phyloP scores from a whole-genome alignment of 2,329 filamentous ascomycete genomes.

The Domatiomyces catenatus region DNA sequence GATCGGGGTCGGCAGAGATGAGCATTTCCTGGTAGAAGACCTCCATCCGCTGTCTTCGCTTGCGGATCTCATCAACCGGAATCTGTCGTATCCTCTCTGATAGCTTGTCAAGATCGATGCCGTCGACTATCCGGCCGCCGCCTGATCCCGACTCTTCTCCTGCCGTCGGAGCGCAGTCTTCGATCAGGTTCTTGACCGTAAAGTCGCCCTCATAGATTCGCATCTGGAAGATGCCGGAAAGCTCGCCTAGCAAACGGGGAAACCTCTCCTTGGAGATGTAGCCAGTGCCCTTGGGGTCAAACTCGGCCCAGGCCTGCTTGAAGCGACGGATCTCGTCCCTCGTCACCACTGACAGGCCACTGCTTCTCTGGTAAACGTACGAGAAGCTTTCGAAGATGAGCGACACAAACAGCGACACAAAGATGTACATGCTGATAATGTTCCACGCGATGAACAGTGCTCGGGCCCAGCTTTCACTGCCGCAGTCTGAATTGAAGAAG shows the following conservation, averaged over 20 bases:
- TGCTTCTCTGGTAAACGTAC: conserved; percentile 95
- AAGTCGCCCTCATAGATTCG: conserved; percentile 86
- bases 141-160: conserved; percentile 30
- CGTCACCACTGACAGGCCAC: conserved; percentile 76
- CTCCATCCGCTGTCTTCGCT: conserved; percentile 66
- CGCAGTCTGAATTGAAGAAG: conserved; percentile 85
- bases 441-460: conserved; percentile 93
- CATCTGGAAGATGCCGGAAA: conserved; percentile 94
- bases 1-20: conserved; percentile 76
- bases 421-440: conserved; percentile 99
- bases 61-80: conserved; percentile 58
- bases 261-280: conserved; percentile 85
- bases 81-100: conserved; percentile 58
- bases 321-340: conserved; percentile 89
- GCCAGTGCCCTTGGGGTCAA: conserved; percentile 79
- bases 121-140: conserved; percentile 28
- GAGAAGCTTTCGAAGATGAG: conserved; percentile 99
- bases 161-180: conserved; percentile 54
- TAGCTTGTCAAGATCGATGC: conserved; percentile 59
- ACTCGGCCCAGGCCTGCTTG: conserved; percentile 95
- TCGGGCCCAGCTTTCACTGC: conserved; percentile 75
- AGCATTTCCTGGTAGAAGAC: conserved; percentile 95
- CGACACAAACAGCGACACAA: conserved; percentile 94
- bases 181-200: conserved; percentile 71
- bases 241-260: conserved; percentile 70